Evolutionary conservation across 176 grass and related monocot species (phyloP), one percentile per base, ranked within the genome.

Genomic region (Aegilops speltoides): DNA sequence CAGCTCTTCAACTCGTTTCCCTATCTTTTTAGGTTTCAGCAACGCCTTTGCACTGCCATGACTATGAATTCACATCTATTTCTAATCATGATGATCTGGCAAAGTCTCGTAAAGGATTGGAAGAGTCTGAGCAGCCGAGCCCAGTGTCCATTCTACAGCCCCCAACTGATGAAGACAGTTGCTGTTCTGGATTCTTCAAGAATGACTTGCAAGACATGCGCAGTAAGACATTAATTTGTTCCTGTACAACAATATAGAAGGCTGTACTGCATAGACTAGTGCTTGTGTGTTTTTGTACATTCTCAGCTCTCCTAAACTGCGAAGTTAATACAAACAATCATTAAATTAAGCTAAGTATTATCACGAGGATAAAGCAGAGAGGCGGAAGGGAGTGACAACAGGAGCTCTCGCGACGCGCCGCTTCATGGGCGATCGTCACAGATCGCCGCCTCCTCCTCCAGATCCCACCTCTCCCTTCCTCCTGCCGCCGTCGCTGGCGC

Each of bases 121-220:
- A 90, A 83, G 88, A 86, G 62, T 61, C 85, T 64, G 86, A 86
- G 37, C 91, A 93, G 80, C 92, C 92, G 16, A 93, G 92, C 43
- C 92, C 88, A 34, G 82, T 93, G 17, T 90, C 92, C 38, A 88
- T 93, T 83, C 86, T 93, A 66, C 83, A 93, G 38, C 89, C 86
- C 68, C 89, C 79, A 81, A 79, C 65, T 79, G 86, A 88, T 70
- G 88, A 90, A 65, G 88, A 90, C 29, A 88, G 86, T 26, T 92
- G 34, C 34, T 89, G 56, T 84, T 86, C 86, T 26, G 83, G 79
- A 86, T 88, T 60, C 73, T 90, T 88, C 79, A 77, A 79, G 15
- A 62, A 62, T 76, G 81, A 79, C 24, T 64, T 79, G 48, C 65
- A 82, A 77, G 83, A 88, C 63, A 68, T 91, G 63, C 13, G 79